A percentile compares a stretch with the other conserved stretches of the same genome.
phyloP scores from a whole-genome alignment of 2,329 filamentous ascomycete species.

The Aureobasidium pullulans region DNA sequence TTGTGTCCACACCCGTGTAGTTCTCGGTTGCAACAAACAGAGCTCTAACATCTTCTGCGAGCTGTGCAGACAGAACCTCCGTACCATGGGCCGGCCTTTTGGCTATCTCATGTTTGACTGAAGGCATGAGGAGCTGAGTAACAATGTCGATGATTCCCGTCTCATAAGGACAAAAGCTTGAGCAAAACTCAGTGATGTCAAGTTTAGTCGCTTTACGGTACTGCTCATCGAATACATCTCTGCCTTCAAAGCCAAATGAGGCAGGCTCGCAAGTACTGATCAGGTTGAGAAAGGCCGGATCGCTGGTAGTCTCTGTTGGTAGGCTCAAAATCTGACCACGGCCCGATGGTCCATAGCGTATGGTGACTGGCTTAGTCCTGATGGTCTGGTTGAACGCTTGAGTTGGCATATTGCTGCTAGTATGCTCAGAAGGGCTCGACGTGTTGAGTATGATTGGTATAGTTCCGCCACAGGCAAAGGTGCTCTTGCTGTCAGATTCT shows the following conservation, averaged over 20 bases:
- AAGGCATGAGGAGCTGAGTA: conserved; percentile 39
- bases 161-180: conserved; percentile 45
- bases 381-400: not conserved
- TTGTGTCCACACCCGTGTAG: not conserved
- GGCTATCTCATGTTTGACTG: conserved; percentile 2
- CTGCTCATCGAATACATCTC: conserved; percentile 44
- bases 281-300: conserved; percentile 6
- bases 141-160: conserved; percentile 47
- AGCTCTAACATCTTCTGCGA: not conserved
- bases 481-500: not conserved
- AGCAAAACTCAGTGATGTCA: conserved; percentile 40
- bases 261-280: conserved; percentile 33
- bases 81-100: no score
- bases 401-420: not conserved
- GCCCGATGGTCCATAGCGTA: conserved; percentile 1
- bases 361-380: not conserved
- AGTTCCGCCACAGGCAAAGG: conserved; percentile 6
- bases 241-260: conserved; percentile 39
- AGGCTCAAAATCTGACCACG: not conserved
- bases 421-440: not conserved
- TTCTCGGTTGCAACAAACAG: not conserved
- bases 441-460: not conserved
- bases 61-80: not conserved
- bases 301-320: not conserved
- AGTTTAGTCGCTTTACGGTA: conserved; percentile 50